Percentiles rank a stretch among this genome's conserved stretches.
Evolutionary conservation across 352 stramenopile genomes (phyloP).

Genomic region (Globisporangium heterothallicum): DNA sequence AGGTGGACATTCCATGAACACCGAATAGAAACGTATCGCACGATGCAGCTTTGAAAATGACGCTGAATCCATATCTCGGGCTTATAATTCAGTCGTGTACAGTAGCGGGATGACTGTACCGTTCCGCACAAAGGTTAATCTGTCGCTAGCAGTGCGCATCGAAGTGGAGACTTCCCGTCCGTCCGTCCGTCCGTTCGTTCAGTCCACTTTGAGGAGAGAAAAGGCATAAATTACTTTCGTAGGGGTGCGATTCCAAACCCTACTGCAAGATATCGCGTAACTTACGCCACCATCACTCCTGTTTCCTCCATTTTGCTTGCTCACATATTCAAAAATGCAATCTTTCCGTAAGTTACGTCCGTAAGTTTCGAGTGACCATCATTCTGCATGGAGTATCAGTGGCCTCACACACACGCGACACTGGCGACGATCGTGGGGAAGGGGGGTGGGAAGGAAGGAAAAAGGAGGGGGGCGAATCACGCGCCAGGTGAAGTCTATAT

Average conservation of each 20-base stretch:
- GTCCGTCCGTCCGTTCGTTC: constrained; percentile 2
- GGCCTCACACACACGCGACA: background rate
- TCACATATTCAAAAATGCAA: background rate
- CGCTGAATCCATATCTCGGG: too few relatives aligned
- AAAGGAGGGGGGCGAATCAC: too few relatives aligned
- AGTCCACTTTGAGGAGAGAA: constrained; percentile 7
- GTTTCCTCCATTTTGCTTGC: background rate
- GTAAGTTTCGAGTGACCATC: background rate
- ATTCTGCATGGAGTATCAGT: background rate
- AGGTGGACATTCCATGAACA: too few relatives aligned
- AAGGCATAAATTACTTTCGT: background rate
- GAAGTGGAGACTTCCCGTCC: constrained; percentile 1
- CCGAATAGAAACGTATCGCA: too few relatives aligned
- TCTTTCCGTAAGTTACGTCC: background rate
- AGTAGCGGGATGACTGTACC: too few relatives aligned
- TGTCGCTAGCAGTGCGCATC: background rate
- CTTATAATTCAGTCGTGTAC: too few relatives aligned
- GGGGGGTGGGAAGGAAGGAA: too few relatives aligned
- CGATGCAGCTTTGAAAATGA: too few relatives aligned
- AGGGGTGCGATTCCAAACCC: constrained; percentile 4
- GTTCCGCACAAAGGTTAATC: background rate
- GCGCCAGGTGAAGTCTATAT: background rate
- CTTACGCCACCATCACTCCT: background rate
- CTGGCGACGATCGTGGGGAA: too few relatives aligned
- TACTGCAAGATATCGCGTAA: constrained; percentile 2